Evolutionary conservation across 2,329 filamentous ascomycete genomes (phyloP).

Genomic region (Microsporum canis): DNA sequence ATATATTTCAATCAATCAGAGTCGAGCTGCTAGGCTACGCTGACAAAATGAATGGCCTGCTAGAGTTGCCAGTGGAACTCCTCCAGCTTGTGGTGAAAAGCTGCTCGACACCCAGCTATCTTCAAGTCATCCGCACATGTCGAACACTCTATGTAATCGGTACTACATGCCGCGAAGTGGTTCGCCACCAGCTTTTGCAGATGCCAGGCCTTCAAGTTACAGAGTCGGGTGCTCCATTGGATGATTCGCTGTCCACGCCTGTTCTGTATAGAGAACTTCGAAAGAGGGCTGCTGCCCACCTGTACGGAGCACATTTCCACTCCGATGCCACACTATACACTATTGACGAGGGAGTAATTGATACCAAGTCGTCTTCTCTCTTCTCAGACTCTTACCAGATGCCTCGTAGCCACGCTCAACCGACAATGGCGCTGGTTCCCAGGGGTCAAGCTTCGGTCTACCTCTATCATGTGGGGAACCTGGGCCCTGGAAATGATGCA

Average conservation of each 20-base stretch:
- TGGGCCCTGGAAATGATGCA: slow-evolving; percentile 14
- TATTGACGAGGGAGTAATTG: slow-evolving; percentile 20
- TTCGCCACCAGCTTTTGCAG: slow-evolving; percentile 27
- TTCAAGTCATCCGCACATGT: slow-evolving; percentile 30
- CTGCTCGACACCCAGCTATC: slow-evolving; percentile 26
- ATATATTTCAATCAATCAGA: too few relatives aligned
- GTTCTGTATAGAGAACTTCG: slow-evolving; percentile 26
- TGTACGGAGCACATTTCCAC: slow-evolving; percentile 29
- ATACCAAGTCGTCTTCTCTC: slow-evolving; percentile 25
- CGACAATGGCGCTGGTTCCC: slow-evolving; percentile 1
- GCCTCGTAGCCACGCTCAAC: not conserved
- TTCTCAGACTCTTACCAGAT: not conserved
- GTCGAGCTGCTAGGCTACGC: not conserved
- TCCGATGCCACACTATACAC: slow-evolving; percentile 22
- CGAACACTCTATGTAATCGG: slow-evolving; percentile 28
- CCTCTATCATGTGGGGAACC: slow-evolving; percentile 20
- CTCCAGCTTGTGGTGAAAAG: slow-evolving; percentile 28
- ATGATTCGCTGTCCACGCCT: slow-evolving; percentile 14
- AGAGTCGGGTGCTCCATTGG: not conserved
- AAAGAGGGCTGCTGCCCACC: slow-evolving; percentile 21
- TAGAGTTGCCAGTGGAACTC: slow-evolving; percentile 32
- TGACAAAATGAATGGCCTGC: not conserved
- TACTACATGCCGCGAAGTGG: slow-evolving; percentile 24
- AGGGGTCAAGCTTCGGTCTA: slow-evolving; percentile 10
- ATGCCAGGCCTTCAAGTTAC: slow-evolving; percentile 18